Base-by-base conservation (phyloP, 2,329 filamentous ascomycete genomes). In the Apiospora hydei region DNA sequence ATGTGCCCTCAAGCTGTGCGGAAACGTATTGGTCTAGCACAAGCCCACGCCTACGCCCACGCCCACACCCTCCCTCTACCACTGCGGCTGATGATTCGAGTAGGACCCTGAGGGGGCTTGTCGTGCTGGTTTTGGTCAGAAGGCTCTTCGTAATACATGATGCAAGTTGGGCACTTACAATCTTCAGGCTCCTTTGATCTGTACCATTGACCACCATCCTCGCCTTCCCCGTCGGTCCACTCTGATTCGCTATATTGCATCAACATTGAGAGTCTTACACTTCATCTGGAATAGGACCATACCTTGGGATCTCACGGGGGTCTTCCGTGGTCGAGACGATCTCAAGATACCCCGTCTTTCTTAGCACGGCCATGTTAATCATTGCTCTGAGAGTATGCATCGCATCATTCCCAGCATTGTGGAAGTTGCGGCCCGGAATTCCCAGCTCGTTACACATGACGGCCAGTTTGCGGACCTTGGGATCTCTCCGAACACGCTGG, bases 331-430 rank as follows among this genome's bases (percentile, higher is more conserved):
- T 70, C 72, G 34, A 53, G 69, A 64, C 41, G 13, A 41, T 44
- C 8, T 69, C 70, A 0, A 68, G 68, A 6, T 71, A 73, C 11
- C 75, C 72, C 11, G 72, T 67, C 67, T 73, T 78, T 74, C 73
- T 74, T 81, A 64, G 82, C 79, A 75, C 90, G 49, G 85, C 86
- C 73, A 94, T 88, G 6, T 84, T 89, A 8, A 98, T 80, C 86
- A 96, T 88, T 10, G 90, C 92, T 73, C 92, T 90, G 74, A 97
- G 82, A 0, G 94, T 96, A 79, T 93, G 96, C 1, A 91, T 88
- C 0, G 95, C 94, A 79, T 98, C 95, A 75, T 98, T 98, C 1
- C 95, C 91, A 0, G 92, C 95, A 78, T 97, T 97, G 81, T 98
- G 95, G n/a, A 96, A 85, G 76, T 93, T 86, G 81, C 85, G 88